These are phyloP conservation scores for Candida hispaniensis DNA, from an alignment of 805 yeast species.

Conservation along the genomic window DNA sequence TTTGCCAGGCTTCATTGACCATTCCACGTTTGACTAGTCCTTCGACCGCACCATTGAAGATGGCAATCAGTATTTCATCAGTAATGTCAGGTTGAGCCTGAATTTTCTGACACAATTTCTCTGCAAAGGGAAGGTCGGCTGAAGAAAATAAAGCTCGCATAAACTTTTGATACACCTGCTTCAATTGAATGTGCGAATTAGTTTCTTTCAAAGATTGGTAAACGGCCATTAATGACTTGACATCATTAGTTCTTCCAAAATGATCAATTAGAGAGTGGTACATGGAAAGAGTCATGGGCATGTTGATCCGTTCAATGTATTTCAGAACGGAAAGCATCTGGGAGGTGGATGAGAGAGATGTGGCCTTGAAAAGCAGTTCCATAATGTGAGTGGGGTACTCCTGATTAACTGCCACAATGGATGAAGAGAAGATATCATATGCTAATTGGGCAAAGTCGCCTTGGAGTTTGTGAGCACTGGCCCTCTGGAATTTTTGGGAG, in stretches of 20 bases:
- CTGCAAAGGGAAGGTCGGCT: background rate
- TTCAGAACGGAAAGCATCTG: constrained; percentile 5
- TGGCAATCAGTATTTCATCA: constrained; percentile 2
- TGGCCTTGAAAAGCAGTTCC: constrained; percentile 9
- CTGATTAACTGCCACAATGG: constrained; percentile 5
- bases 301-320: background rate
- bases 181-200: background rate
- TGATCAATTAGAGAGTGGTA: constrained; percentile 15
- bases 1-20: constrained; percentile 3
- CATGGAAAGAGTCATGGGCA: constrained; percentile 5
- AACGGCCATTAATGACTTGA: constrained; percentile 5
- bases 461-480: constrained; percentile 10
- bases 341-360: background rate
- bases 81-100: constrained; percentile 1
- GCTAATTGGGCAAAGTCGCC: constrained; percentile 2
- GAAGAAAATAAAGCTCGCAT: constrained; percentile 2
- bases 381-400: constrained; percentile 5
- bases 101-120: constrained; percentile 7
- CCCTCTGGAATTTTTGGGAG: too few species aligned
- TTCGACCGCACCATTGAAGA: constrained; percentile 3
- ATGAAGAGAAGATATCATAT: constrained; percentile 7
- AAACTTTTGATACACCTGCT: constrained; percentile 8
- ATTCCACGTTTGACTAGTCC: background rate
- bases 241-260: constrained; percentile 1
- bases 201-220: constrained; percentile 6